Conservation (phyloP, 1,284 basidiomycete genomes). For the Papiliotrema fonsecae region DNA sequence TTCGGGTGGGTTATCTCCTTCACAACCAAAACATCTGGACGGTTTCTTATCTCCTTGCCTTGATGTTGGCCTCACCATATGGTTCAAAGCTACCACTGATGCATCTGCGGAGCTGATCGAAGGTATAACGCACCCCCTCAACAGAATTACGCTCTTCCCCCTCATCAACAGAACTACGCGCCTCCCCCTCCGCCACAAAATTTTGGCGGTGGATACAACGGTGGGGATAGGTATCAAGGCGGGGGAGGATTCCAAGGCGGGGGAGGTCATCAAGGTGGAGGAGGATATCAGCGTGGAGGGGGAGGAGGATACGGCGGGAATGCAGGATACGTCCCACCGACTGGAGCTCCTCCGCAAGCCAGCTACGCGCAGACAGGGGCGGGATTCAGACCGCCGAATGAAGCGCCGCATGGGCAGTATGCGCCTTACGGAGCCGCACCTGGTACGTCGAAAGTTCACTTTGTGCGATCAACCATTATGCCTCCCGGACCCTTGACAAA, state of each 20-base stretch:
- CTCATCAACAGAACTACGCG: not conserved
- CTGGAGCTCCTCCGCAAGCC: constrained; percentile 16
- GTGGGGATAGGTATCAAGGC: not conserved
- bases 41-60: not conserved
- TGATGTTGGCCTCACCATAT: not conserved
- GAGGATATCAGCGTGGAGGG: no score
- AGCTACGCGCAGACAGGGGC: constrained; percentile 27
- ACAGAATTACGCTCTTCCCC: not conserved
- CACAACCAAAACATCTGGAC: not conserved
- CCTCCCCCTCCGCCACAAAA: constrained; percentile 4
- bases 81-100: not conserved
- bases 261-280: no score
- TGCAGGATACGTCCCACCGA: constrained; percentile 18
- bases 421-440: constrained; percentile 19
- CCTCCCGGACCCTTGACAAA: no score
- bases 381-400: constrained; percentile 18
- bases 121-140: not conserved
- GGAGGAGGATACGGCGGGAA: no score
- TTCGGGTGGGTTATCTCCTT: not conserved
- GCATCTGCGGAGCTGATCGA: not conserved
- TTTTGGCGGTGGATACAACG: not conserved
- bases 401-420: constrained; percentile 6
- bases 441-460: constrained; percentile 6
- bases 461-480: not conserved
- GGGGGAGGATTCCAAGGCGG: no score